These are phyloP conservation scores for Lyophyllum decastes DNA, from an alignment of 768 basidiomycete genomes.

Conservation along the genomic window DNA sequence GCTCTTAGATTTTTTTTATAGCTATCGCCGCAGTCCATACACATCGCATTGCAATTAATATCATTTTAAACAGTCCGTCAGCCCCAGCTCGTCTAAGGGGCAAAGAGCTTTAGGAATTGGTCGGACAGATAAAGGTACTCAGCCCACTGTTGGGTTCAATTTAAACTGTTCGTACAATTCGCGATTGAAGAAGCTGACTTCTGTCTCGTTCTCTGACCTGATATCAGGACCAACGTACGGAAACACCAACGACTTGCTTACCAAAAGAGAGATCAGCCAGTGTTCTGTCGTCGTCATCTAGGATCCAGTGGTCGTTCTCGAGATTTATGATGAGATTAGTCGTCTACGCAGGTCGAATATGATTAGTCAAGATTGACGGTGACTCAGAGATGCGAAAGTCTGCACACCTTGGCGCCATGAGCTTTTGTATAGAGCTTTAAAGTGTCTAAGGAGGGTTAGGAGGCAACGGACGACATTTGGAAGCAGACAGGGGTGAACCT, in stretches of 20 bases:
- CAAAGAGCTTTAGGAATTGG: not conserved
- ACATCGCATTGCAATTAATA: slow-evolving; percentile 35
- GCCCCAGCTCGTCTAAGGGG: slow-evolving; percentile 48
- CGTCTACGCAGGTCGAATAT: slow-evolving; percentile 52
- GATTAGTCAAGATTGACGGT: not conserved
- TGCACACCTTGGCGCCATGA: slow-evolving; percentile 85
- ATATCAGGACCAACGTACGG: not conserved
- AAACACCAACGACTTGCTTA: slow-evolving; percentile 33
- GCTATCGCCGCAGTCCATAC: slow-evolving; percentile 34
- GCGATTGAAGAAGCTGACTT: slow-evolving; percentile 88
- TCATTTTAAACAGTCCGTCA: slow-evolving; percentile 22
- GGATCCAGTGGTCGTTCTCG: slow-evolving; percentile 93
- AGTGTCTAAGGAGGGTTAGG: slow-evolving; percentile 61
- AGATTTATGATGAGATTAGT: slow-evolving; percentile 98
- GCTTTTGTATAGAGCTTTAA: slow-evolving; percentile 93
- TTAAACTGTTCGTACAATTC: slow-evolving; percentile 81
- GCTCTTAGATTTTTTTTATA: slow-evolving; percentile 24
- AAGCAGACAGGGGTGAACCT: slow-evolving; percentile 44
- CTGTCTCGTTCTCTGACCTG: slow-evolving; percentile 89
- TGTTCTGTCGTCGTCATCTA: slow-evolving; percentile 62
- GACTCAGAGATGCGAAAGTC: not conserved
- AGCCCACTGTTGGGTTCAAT: slow-evolving; percentile 73
- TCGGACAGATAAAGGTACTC: not conserved
- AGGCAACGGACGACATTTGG: slow-evolving; percentile 1
- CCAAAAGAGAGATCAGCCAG: slow-evolving; percentile 80